Percentiles rank a stretch among this genome's conserved stretches.
phyloP scores from a whole-genome alignment of 331 rosid species.

The Erythrophleum ivorense region DNA sequence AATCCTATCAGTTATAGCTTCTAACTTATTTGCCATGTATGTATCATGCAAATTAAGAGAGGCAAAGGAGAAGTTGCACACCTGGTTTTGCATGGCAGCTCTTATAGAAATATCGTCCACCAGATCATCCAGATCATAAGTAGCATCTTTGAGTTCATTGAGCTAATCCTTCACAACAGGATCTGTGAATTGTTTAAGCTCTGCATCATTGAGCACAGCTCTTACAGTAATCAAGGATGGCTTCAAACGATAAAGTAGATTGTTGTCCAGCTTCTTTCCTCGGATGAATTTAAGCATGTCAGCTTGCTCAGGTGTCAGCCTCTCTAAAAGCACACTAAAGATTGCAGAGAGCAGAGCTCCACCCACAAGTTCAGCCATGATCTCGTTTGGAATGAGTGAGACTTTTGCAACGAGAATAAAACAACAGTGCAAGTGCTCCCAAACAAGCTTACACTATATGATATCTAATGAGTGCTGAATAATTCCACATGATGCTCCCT shows the following conservation, averaged over 20 bases:
- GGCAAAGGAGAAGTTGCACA: not conserved
- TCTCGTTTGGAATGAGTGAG: not conserved
- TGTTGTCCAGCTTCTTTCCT: fast-evolving
- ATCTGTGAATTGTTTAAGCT: not conserved
- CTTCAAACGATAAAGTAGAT: not conserved
- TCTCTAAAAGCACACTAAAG: not conserved
- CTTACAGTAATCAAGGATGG: fast-evolving
- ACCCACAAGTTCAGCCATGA: not conserved
- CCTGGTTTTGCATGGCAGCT: not conserved
- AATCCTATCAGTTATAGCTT: conserved; percentile 1
- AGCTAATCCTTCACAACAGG: not conserved
- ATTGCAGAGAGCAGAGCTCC: not conserved
- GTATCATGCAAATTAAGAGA: not conserved
- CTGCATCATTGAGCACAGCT: not conserved
- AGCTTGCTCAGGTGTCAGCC: not conserved
- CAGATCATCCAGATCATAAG: not conserved
- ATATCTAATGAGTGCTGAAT: too few species aligned
- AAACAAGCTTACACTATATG: too few species aligned
- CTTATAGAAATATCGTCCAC: not conserved
- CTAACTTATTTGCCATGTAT: not conserved
- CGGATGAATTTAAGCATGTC: not conserved
- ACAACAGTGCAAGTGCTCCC: not conserved
- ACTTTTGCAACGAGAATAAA: too few species aligned
- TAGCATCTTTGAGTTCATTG: not conserved
- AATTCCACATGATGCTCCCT: too few species aligned